Conservation (phyloP, 352 stramenopile genomes). For the Pythium sukuiense region DNA sequence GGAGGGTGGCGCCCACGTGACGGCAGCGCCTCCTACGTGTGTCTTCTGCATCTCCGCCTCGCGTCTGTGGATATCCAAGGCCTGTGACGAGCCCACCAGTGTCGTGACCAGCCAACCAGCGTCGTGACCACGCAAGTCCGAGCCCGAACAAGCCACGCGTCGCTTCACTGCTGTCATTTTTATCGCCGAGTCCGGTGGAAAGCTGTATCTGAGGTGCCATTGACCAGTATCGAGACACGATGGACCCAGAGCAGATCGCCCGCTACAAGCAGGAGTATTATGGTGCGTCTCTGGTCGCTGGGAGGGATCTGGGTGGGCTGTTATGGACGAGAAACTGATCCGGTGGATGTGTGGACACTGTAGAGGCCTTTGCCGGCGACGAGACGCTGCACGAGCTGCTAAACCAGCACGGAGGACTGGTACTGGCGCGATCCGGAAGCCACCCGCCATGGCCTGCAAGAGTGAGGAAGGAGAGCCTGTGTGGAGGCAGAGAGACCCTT, state of each 20-base stretch:
- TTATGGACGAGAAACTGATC: neutral
- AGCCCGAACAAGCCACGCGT: neutral
- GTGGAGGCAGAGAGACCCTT: neutral
- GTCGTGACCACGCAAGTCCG: neutral
- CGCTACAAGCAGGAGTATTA: slow-evolving; percentile 37
- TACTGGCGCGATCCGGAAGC: slow-evolving; percentile 75
- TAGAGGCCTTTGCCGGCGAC: slow-evolving; percentile 64
- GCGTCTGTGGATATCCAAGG: neutral
- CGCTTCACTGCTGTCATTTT: neutral
- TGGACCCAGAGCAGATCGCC: slow-evolving; percentile 29
- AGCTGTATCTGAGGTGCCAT: neutral
- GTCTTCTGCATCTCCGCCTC: slow-evolving; percentile 3
- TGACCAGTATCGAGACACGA: neutral
- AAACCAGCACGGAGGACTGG: slow-evolving; percentile 73
- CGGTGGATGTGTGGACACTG: neutral
- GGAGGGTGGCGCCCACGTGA: neutral
- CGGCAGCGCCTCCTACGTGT: neutral
- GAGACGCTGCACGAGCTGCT: slow-evolving; percentile 66
- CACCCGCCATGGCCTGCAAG: slow-evolving; percentile 83
- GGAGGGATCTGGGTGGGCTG: too few species aligned
- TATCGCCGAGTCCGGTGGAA: neutral
- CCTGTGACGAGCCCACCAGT: neutral
- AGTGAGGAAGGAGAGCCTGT: slow-evolving; percentile 34
- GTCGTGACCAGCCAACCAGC: neutral
- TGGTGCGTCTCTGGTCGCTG: slow-evolving; percentile 18